Base-by-base conservation (phyloP, 2,329 filamentous ascomycete species). In the Xylariaceae sp. region DNA sequence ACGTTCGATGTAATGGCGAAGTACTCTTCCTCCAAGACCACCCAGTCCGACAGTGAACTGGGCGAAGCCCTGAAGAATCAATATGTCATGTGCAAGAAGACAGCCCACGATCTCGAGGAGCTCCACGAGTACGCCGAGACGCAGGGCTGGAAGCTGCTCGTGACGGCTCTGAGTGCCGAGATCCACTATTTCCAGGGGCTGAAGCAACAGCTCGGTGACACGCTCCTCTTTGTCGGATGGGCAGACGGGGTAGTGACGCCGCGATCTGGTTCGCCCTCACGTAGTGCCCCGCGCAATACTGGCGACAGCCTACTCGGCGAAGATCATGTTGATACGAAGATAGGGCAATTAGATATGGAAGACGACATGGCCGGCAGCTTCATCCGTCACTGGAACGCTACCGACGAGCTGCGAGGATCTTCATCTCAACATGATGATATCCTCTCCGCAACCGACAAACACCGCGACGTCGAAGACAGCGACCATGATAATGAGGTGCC, bases 161-260 rank as follows among this genome's bases (percentile, higher is more conserved):
- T 92, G 3, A 89, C 84, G 55, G 88, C 88, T 9, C 85, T 93
- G 39, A 88, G 88, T 0, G 89, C 89, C 0, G 89, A 90, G 70
- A 69, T 89, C 1, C 85, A 88, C 60, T 86, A 87, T 2, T 86
- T 89, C 61, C 75, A 75, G 37, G 82, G 87, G 66, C 86, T 85
- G 1, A 79, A 81, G 65, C 72, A 76, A 2, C 76, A 90, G 48
- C 73, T 90, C n/a, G 69, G 67, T 6, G 70, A 68, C 4, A 73
- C 73, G 3, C 66, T 79, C 39, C 69, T 66, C 3, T 66, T 64
- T 1, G 67, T 71, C 1, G 73, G 75, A 0, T 65, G 72, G 37
- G 67, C 67, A 4, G 62, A 71, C 34, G 61, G 63, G 4, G 55
- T 63, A 1, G 58, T 65, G 9, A 64, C 60, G 17, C 62, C 64